Evolutionary conservation across 164 flowering plant species (phyloP), one percentile per base, ranked within the genome.

Genomic region (Chimonanthus praecox): DNA sequence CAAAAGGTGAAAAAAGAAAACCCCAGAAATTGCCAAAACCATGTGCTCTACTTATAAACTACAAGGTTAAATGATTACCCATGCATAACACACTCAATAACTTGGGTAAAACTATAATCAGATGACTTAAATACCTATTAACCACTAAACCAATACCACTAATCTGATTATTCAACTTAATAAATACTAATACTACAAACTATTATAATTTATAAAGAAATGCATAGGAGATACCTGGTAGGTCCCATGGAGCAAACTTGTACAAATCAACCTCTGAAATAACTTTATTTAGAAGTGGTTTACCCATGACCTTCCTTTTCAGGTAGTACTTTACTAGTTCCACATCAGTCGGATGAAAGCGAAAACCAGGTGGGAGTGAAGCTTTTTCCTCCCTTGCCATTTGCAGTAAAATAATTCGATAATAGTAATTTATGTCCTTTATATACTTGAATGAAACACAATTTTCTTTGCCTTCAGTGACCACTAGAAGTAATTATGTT

Each of bases 261-360:
- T 92, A 90, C 7, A 94, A 73, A 71, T 92, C 92, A 44, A 94
- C 68, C 72, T 89, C 97, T 0, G 87, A 68, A 70, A 94, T 86
- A 44, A 74, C 86, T 9, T 88, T 80, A 74, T 72, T 65, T 5
- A 4, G 60, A 13, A 88, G 67, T 21, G 76, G 80, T 69, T 82
- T 86, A 10, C 92, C 88, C 77, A 78, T 11, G 3, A 92, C 83
- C 74, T 92, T 92, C 78, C 86, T 89, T 82, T 83, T 86, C 54
- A 94, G 81, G 69, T 90, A 90, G 81, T 75, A 92, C 87, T 72
- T 67, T 15, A 95, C 77, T 70, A 95, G 75, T 79, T 92, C 99
- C 46, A 79, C 90, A 81, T 91, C 92, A 16, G 94, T 90, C 0
- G 99, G 98, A 75, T 89, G 93, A 77, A 95, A 95, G 21, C 99